A percentile compares a stretch with the other conserved stretches of the same genome.
Conservation (phyloP, 1,139 yeast genomes). For the Yamadazyma membranifaciens region DNA sequence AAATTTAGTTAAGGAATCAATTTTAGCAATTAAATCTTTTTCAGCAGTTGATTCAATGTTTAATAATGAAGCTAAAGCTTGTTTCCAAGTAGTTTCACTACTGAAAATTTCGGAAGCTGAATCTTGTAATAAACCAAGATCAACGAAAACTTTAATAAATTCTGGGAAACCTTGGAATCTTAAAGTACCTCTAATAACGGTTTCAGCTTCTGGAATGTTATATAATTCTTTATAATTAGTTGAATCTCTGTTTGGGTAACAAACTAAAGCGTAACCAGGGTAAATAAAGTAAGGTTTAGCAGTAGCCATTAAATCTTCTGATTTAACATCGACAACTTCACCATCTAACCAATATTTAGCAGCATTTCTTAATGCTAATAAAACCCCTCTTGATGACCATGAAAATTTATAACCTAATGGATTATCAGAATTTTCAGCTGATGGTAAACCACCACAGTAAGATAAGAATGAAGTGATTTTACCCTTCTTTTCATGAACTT, state of each 20-base stretch:
- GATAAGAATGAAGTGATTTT: conserved; percentile 91
- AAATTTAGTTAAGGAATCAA: conserved; percentile 77
- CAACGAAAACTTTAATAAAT: conserved; percentile 92
- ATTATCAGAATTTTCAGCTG: conserved; percentile 96
- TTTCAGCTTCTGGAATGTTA: conserved; percentile 94
- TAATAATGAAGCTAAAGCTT: conserved; percentile 73
- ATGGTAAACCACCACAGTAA: conserved; percentile 98
- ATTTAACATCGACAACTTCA: conserved; percentile 70
- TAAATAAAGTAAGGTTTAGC: conserved; percentile 94
- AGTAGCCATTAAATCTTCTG: conserved; percentile 92
- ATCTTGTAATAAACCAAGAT: conserved; percentile 88
- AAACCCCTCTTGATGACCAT: conserved; percentile 98
- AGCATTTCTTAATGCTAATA: conserved; percentile 89
- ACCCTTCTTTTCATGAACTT: conserved; percentile 89
- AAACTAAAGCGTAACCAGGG: conserved; percentile 93
- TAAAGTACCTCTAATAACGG: conserved; percentile 94
- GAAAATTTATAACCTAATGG: conserved; percentile 98
- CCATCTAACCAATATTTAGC: conserved; percentile 92
- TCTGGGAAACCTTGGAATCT: conserved; percentile 99
- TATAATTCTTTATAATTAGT: conserved; percentile 90
- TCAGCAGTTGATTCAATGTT: conserved; percentile 71
- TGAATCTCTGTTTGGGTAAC: conserved; percentile 98
- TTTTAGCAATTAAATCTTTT: conserved; percentile 71
- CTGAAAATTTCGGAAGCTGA: conserved; percentile 60
- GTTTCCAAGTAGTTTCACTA: conserved; percentile 75